Evolutionary conservation across 2,329 filamentous ascomycete genomes (phyloP).

Genomic region (Fusarium sp.): DNA sequence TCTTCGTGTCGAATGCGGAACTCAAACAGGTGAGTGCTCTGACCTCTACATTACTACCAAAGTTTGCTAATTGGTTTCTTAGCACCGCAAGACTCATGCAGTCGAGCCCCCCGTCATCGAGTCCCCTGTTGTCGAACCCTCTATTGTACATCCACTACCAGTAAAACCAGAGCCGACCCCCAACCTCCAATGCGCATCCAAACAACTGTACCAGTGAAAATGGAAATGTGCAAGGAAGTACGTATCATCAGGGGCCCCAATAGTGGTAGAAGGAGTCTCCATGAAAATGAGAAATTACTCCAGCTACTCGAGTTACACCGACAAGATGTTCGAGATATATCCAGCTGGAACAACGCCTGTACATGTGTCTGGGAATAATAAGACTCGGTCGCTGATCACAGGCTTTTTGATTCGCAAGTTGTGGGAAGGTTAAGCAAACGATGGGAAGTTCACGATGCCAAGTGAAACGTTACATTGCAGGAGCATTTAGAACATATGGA

Average conservation of each 20-base stretch:
- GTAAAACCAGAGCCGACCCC: not conserved
- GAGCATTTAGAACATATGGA: not conserved
- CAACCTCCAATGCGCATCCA: not conserved
- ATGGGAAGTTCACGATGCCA: accelerated
- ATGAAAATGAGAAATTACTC: not conserved
- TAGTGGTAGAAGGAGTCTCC: accelerated
- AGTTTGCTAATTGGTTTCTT: not conserved
- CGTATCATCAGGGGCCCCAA: not conserved
- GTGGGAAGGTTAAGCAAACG: accelerated
- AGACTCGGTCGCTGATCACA: not conserved
- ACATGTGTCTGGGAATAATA: accelerated
- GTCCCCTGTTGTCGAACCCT: not conserved
- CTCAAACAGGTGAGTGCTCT: not conserved
- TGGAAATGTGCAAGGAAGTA: not conserved
- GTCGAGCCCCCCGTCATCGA: not conserved
- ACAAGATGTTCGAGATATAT: too few relatives aligned
- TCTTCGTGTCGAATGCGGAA: not conserved
- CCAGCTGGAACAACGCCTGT: not conserved
- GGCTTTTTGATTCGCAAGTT: not conserved
- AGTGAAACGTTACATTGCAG: too few relatives aligned
- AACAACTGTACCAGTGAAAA: not conserved
- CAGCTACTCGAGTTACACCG: too few relatives aligned
- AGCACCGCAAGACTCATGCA: not conserved
- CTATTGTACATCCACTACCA: not conserved
- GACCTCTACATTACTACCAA: not conserved